phyloP scores from a whole-genome alignment of 257 asterid species.

The Eucommia ulmoides region DNA sequence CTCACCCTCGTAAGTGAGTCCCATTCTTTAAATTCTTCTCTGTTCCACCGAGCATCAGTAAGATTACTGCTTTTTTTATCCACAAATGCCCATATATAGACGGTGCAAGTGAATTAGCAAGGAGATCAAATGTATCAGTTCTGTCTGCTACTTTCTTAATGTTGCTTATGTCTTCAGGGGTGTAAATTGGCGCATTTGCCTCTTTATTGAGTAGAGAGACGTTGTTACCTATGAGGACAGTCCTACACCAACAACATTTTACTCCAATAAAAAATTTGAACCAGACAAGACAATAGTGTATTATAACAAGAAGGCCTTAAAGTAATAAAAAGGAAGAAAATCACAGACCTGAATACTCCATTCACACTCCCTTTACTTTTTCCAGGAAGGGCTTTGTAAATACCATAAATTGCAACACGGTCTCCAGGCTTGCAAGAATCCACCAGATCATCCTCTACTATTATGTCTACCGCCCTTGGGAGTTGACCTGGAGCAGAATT shows the following conservation, averaged over 20 bases:
- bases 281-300: neutral
- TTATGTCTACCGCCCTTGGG: conserved; percentile 80
- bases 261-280: conserved; percentile 5
- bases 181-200: conserved; percentile 58
- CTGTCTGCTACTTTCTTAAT: conserved; percentile 62
- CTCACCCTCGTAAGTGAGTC: conserved; percentile 94
- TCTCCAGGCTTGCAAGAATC: conserved; percentile 98
- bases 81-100: conserved; percentile 88
- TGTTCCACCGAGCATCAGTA: conserved; percentile 92
- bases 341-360: conserved; percentile 81
- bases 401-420: conserved; percentile 89
- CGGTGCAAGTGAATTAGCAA: conserved; percentile 90
- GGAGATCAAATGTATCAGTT: conserved; percentile 69
- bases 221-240: conserved; percentile 84
- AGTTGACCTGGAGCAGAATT: conserved; percentile 98
- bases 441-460: conserved; percentile 89
- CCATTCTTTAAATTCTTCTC: conserved; percentile 95
- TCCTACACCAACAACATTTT: conserved; percentile 39
- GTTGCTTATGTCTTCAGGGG: conserved; percentile 63
- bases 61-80: conserved; percentile 89
- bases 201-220: conserved; percentile 81
- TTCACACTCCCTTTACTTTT: conserved; percentile 83
- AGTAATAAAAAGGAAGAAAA: neutral
- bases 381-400: conserved; percentile 90
- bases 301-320: neutral